Base-by-base conservation (phyloP, 257 asterid genomes). In the Oldenlandia corymbosa region DNA sequence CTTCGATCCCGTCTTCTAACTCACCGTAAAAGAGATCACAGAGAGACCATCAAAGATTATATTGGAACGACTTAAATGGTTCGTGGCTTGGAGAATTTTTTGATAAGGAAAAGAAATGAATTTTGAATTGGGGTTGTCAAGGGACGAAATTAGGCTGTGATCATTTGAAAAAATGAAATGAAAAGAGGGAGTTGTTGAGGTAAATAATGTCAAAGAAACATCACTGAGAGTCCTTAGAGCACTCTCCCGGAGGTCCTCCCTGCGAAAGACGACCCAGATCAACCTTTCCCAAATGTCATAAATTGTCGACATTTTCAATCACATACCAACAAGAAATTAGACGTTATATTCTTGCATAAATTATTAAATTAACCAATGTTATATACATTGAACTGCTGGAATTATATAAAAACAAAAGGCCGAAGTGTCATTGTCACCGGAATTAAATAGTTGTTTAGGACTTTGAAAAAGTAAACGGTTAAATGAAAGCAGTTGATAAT, bases 261-360 rank as follows among this genome's bases (percentile, higher is more conserved):
- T 47, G 8, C 57, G 58, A 18, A 62, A 31, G 2, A 31, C 31
- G 16, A 57, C 20, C 3, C 57, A 14, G 0, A 62, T 46, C 13
- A 46, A 46, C 57, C 46, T 46, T 7, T 46, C 46, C 67, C 67
- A 47, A 10, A 28, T 46, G 32, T 46, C 67, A 10, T 62, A 26
- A 12, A 26, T 4, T 27, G 3, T 1, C 13, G 58, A 14, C 58
- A 53, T 53, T 8, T 34, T 34, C 8, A 8, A 8, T 34, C 41
- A n/a, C n/a, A n/a, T n/a, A n/a, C n/a, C n/a, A n/a, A n/a, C n/a
- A n/a, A n/a, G n/a, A n/a, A n/a, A n/a, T n/a, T n/a, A n/a, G n/a
- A n/a, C n/a, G n/a, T n/a, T n/a, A n/a, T n/a, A n/a, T n/a, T n/a
- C n/a, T n/a, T n/a, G n/a, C n/a, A n/a, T n/a, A n/a, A n/a, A n/a